These are phyloP conservation scores for Suhomyces xylopsoci DNA, from an alignment of 805 yeast species.

Conservation along the genomic window DNA sequence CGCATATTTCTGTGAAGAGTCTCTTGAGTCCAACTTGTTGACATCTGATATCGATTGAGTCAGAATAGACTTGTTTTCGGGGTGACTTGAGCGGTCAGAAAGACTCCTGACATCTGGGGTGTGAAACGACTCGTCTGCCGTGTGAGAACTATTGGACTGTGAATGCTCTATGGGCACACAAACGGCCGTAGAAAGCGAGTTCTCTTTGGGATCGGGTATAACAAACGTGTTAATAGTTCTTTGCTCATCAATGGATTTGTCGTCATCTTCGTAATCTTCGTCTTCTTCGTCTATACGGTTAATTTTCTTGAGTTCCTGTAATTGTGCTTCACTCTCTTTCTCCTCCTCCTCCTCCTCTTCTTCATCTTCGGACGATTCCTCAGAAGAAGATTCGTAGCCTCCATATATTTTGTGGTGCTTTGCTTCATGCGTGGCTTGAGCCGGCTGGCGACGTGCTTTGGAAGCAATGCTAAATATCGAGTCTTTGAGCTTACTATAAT, in stretches of 20 bases:
- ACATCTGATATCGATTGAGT: not conserved
- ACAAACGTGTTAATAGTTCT: not conserved
- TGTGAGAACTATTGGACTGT: not conserved
- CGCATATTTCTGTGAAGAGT: not conserved
- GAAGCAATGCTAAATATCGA: not conserved
- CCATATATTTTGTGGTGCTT: constrained; percentile 1
- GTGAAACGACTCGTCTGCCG: not conserved
- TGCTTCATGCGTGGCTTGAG: not conserved
- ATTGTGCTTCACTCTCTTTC: not conserved
- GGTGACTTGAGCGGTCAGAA: not conserved
- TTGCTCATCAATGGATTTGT: not conserved
- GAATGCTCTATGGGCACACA: not conserved
- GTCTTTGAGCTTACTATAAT: constrained; percentile 1
- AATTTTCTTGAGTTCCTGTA: not conserved
- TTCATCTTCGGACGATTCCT: not conserved
- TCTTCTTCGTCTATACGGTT: not conserved
- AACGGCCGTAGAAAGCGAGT: not conserved
- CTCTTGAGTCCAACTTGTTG: not conserved
- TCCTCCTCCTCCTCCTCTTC: not conserved
- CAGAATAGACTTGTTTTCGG: not conserved
- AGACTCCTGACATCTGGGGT: not conserved
- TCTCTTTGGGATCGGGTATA: not conserved
- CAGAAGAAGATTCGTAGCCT: not conserved
- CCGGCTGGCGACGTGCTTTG: not conserved
- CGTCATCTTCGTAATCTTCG: not conserved